Conservation (phyloP, 345 rosid species). For the Citrus inodora region DNA sequence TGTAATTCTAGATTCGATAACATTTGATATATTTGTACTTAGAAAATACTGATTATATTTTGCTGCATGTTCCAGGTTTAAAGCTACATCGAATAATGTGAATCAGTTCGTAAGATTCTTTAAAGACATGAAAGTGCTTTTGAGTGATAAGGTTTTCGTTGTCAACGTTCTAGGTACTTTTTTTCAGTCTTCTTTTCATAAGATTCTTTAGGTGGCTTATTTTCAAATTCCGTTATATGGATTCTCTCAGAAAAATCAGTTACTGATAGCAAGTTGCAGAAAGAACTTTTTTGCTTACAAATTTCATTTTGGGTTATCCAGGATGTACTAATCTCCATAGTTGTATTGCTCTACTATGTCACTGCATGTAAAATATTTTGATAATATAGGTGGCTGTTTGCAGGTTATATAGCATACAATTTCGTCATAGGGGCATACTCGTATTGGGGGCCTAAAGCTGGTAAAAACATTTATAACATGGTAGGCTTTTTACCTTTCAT, state of each 20-base stretch:
- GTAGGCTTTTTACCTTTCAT: constrained; percentile 30
- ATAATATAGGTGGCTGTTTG: constrained; percentile 15
- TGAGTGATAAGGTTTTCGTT: constrained; percentile 61
- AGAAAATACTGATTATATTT: not conserved
- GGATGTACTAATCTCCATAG: not conserved
- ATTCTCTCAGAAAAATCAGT: not conserved
- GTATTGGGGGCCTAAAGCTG: constrained; percentile 99
- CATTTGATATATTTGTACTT: not conserved
- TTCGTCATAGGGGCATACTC: constrained; percentile 95
- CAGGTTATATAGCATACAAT: constrained; percentile 86
- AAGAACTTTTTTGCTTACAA: not conserved
- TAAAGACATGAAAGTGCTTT: constrained; percentile 58
- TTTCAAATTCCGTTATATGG: not conserved
- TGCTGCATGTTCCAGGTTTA: constrained; percentile 31
- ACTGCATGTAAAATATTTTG: not conserved
- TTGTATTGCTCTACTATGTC: not conserved
- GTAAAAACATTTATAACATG: constrained; percentile 79
- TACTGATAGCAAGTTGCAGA: not conserved
- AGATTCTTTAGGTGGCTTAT: not conserved
- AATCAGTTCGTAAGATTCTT: constrained; percentile 56
- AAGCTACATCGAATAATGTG: constrained; percentile 4
- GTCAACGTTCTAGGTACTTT: constrained; percentile 73
- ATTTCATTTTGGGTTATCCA: not conserved
- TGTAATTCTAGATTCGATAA: not conserved
- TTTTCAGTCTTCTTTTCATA: constrained; percentile 1